Evolutionary conservation across 495 filamentous ascomycete genomes (phyloP), one percentile per base, ranked within the genome.

Genomic region (Trichoderma virens): DNA sequence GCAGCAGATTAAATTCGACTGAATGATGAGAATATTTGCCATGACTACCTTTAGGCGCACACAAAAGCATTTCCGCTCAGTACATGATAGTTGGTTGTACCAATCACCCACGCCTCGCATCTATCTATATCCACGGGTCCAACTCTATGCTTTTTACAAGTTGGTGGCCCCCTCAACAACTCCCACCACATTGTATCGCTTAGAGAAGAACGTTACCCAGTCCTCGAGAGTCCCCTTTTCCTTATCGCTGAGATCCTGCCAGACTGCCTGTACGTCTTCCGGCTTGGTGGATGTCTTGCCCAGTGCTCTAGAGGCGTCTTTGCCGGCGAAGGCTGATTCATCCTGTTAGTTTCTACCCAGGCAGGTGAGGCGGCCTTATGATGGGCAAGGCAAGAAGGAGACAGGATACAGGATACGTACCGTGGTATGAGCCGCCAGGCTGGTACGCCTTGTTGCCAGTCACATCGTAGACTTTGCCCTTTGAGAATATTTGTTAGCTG

Each of bases 161-260:
- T 84, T 86, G 16, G 79, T 80, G 11, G 82, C 82, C 34, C 81
- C 82, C 67, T 87, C 74, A 9, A 96, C 89, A 73, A 85, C 84
- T 35, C 94, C 94, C 45, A 97, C 88, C 64, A 97, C 85, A 70
- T 93, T 97, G 73, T 98, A 98, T 45, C 94, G 82, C 78, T 97
- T 98, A 69, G 86, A 88, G 78, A 98, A 98, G 78, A 96, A 98
- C 3, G 88, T 95, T 62, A 85, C 87, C 94, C 94, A 99, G 71
- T 98, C 95, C 27, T 90, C 80, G 45, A 99, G 78, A 16, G 88
- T 85, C 30, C 80, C 82, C 78, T 97, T 91, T 73, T 97, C 86
- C 76, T 93, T 91, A n/a, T 96, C 92, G 25, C 76, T 75, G 54
- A 99, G 80, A 71, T 94, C 90, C 63, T 86, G 79, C 91, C 91